phyloP scores from a whole-genome alignment of 2,329 filamentous ascomycete species.

The Proliferodiscus dingleyae region DNA sequence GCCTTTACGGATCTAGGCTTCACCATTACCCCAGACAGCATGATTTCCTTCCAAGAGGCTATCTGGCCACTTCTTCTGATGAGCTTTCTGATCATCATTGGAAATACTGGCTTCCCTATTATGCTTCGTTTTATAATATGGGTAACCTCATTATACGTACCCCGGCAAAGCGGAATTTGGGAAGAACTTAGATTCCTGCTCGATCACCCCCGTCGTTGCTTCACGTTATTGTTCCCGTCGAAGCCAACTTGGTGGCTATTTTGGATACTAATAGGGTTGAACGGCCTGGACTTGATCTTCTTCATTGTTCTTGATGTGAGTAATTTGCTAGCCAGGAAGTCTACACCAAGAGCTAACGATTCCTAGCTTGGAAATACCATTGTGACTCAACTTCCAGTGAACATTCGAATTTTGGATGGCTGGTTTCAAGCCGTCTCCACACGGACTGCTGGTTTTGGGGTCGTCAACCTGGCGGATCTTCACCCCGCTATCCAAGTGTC shows the following conservation, averaged over 20 bases:
- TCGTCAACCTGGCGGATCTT: constrained; percentile 69
- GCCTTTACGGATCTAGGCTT: constrained; percentile 95
- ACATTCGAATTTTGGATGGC: constrained; percentile 75
- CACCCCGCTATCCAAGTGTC: constrained; percentile 91
- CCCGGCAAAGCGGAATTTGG: constrained; percentile 66
- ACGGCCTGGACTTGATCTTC: constrained; percentile 79
- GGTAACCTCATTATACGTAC: constrained; percentile 63
- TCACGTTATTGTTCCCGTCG: constrained; percentile 87
- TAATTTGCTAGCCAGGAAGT: constrained; percentile 16
- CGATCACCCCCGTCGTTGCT: constrained; percentile 92
- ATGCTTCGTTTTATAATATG: constrained; percentile 94
- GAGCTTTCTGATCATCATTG: constrained; percentile 85
- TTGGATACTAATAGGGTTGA: constrained; percentile 74
- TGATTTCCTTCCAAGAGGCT: constrained; percentile 80
- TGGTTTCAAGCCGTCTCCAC: constrained; percentile 89
- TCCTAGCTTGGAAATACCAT: constrained; percentile 63
- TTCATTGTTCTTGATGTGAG: constrained; percentile 88
- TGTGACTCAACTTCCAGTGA: constrained; percentile 63
- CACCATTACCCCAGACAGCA: constrained; percentile 87
- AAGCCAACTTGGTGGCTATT: constrained; percentile 96
- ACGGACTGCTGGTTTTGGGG: constrained; percentile 83
- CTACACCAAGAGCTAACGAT: background rate
- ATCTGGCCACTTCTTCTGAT: constrained; percentile 71
- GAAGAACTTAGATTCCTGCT: constrained; percentile 88
- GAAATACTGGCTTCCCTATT: constrained; percentile 92